Evolutionary conservation across 2,329 filamentous ascomycete genomes (phyloP).

Genomic region (Ambrosiella cleistominuta): DNA sequence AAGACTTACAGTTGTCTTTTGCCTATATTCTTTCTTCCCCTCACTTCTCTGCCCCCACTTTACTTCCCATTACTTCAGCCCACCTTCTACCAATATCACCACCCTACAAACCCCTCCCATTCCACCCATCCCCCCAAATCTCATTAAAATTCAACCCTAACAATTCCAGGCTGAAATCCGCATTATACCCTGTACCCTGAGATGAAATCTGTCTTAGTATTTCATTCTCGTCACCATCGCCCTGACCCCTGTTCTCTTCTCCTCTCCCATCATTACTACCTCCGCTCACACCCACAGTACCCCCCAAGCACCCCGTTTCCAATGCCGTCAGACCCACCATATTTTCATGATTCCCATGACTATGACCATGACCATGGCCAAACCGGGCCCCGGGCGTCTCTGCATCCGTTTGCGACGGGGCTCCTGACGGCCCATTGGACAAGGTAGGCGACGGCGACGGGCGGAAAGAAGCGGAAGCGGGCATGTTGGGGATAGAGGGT

Average conservation of each 20-base stretch:
- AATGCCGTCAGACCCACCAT: background rate
- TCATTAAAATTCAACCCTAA: conserved; percentile 37
- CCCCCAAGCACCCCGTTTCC: background rate
- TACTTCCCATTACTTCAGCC: conserved; percentile 31
- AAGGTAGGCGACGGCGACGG: conserved; percentile 20
- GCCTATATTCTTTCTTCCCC: background rate
- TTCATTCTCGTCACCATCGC: background rate
- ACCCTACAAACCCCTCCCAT: conserved; percentile 18
- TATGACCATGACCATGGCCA: background rate
- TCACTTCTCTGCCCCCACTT: background rate
- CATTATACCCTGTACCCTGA: conserved; percentile 25
- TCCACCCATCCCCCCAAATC: conserved; percentile 34
- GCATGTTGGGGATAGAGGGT: background rate
- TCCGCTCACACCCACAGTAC: conserved; percentile 16
- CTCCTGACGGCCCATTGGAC: conserved; percentile 17
- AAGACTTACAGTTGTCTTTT: background rate
- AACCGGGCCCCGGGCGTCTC: conserved; percentile 15
- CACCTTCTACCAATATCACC: conserved; percentile 34
- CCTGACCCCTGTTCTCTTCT: background rate
- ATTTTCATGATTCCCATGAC: background rate
- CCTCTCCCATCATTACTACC: background rate
- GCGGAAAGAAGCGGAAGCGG: background rate
- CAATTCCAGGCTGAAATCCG: conserved; percentile 36
- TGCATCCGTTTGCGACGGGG: conserved; percentile 20
- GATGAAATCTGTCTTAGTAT: conserved; percentile 11